These are phyloP conservation scores for Myxozyma vanderwaltii DNA, from an alignment of 805 yeast species.

Conservation along the genomic window DNA sequence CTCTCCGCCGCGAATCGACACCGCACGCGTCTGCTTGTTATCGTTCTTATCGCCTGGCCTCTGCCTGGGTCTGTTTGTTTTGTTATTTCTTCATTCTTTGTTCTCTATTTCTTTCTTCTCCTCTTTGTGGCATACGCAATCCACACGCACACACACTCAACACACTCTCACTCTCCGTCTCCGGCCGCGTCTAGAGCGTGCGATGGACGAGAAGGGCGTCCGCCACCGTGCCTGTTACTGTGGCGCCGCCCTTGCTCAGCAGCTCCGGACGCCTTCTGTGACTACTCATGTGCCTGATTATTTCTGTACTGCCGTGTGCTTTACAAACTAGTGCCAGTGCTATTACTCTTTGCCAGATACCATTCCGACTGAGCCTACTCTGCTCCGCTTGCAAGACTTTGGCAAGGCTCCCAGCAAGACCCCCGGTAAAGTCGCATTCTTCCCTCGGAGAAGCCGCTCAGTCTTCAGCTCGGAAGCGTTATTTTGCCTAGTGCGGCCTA, in stretches of 20 bases:
- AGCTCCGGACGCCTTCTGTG: slow-evolving; percentile 1
- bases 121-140: too few species aligned
- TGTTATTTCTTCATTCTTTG: too few species aligned
- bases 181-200: slow-evolving; percentile 5
- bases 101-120: too few species aligned
- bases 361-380: not conserved
- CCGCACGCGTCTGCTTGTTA: not conserved
- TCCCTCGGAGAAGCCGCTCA: not conserved
- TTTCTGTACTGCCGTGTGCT: not conserved
- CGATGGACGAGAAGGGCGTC: slow-evolving; percentile 1
- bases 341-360: not conserved
- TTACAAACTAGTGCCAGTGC: not conserved
- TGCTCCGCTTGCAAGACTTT: not conserved
- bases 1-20: not conserved
- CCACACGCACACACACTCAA: too few species aligned
- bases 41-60: not conserved
- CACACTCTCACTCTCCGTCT: not conserved
- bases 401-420: not conserved
- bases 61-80: not conserved
- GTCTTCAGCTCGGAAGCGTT: not conserved
- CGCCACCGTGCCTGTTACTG: not conserved
- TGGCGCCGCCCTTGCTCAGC: not conserved
- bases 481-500: not conserved
- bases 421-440: not conserved
- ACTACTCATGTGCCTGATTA: too few species aligned